Conservation (phyloP, 1,139 yeast genomes). For the Candida sp. region DNA sequence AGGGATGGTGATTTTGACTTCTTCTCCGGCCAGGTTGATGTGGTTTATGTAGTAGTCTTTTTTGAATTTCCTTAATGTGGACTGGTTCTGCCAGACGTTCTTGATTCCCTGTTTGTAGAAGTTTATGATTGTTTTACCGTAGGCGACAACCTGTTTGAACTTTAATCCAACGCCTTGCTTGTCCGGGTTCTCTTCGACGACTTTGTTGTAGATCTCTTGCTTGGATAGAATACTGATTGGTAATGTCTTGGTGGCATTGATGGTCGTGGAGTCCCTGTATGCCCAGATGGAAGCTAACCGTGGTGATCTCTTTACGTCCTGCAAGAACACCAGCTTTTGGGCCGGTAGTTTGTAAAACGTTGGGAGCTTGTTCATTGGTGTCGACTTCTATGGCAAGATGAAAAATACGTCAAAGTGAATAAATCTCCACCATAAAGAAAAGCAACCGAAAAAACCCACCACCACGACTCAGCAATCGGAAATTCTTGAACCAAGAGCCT, state of each 20-base stretch:
- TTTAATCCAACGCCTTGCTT: conserved; percentile 24
- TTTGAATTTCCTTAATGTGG: conserved; percentile 24
- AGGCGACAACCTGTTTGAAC: conserved; percentile 37
- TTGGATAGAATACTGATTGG: conserved; percentile 40
- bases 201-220: conserved; percentile 30
- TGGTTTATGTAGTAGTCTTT: conserved; percentile 22
- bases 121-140: conserved; percentile 40
- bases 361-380: conserved; percentile 1
- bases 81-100: conserved; percentile 52
- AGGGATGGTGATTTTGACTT: conserved; percentile 28
- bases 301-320: conserved; percentile 18
- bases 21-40: conserved; percentile 30
- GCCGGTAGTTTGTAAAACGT: conserved; percentile 20
- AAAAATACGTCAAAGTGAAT: neutral
- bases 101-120: conserved; percentile 59
- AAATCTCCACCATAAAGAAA: neutral
- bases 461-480: neutral
- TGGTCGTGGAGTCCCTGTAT: neutral
- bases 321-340: conserved; percentile 15
- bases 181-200: conserved; percentile 24
- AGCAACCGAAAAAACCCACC: neutral
- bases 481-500: neutral
- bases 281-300: conserved; percentile 21
- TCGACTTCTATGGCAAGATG: neutral
- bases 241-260: conserved; percentile 43